phyloP scores from a whole-genome alignment of 1,284 basidiomycete species.

The Cryptococcus depauperatus region DNA sequence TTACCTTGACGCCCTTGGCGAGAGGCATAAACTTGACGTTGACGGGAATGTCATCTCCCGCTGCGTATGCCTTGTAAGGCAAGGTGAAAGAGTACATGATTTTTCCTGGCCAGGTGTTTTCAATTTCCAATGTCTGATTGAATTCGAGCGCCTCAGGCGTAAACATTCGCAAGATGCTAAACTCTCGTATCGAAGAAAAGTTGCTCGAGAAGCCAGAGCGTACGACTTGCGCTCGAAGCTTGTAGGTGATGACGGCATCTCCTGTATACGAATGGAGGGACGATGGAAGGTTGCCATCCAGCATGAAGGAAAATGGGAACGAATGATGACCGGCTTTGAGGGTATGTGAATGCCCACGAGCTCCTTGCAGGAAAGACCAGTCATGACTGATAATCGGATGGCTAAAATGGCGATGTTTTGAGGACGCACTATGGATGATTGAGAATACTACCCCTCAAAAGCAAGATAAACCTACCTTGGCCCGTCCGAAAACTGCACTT shows the following conservation, averaged over 20 bases:
- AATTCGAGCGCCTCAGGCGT: constrained; percentile 79
- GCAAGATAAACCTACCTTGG: constrained; percentile 55
- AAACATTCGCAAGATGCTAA: constrained; percentile 66
- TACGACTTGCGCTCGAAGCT: constrained; percentile 70
- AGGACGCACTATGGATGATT: constrained; percentile 19
- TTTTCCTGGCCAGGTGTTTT: constrained; percentile 94
- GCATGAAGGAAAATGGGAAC: constrained; percentile 71
- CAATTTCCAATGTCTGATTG: constrained; percentile 82
- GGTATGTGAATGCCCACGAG: constrained; percentile 68
- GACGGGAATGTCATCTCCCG: constrained; percentile 71
- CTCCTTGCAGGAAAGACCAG: constrained; percentile 58
- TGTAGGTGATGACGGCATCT: constrained; percentile 66
- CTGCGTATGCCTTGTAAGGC: constrained; percentile 65
- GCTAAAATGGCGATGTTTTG: constrained; percentile 47
- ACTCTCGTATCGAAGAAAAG: constrained; percentile 55
- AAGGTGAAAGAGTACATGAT: constrained; percentile 73
- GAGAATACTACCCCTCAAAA: not conserved
- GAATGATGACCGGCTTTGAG: constrained; percentile 58
- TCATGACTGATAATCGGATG: constrained; percentile 71
- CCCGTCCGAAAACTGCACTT: constrained; percentile 56
- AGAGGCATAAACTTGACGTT: constrained; percentile 80
- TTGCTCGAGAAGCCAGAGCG: constrained; percentile 68
- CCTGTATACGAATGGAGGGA: constrained; percentile 55
- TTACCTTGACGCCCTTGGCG: constrained; percentile 69
- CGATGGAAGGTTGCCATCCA: constrained; percentile 75